Conservation (phyloP, 139 green algal genomes). For the Chlamydomonas applanata region DNA sequence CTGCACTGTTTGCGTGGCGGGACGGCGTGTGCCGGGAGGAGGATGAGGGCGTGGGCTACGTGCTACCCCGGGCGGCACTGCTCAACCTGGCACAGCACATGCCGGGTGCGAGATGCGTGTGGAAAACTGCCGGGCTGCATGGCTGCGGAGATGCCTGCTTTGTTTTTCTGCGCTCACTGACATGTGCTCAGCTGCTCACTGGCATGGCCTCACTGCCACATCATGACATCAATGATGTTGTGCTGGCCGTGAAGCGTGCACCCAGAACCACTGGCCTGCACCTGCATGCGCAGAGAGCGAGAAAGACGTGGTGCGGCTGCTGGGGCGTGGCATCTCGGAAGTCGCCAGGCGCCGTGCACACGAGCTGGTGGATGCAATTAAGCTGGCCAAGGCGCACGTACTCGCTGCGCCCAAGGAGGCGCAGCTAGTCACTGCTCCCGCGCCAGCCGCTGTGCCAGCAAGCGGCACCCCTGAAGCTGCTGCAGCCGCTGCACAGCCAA, state of each 20-base stretch:
- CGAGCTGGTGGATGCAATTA: conserved; percentile 8
- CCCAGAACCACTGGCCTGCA: neutral
- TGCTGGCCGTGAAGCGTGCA: too few species aligned
- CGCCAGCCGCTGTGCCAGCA: neutral
- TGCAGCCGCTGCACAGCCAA: neutral
- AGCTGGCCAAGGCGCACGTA: neutral
- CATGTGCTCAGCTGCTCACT: neutral
- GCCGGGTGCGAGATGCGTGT: conserved; percentile 47
- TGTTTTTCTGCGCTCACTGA: neutral
- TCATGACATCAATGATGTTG: too few species aligned
- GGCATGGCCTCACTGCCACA: neutral
- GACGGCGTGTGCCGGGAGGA: conserved; percentile 60
- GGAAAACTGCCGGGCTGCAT: too few species aligned
- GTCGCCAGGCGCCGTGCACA: conserved; percentile 7
- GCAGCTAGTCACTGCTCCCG: too few species aligned
- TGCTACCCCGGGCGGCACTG: conserved; percentile 78
- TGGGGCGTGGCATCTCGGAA: conserved; percentile 21
- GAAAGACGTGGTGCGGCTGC: conserved; percentile 16
- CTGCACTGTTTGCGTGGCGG: conserved; percentile 69
- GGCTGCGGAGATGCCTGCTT: neutral
- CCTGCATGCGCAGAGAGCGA: neutral
- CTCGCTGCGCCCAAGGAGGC: too few species aligned
- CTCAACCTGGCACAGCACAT: conserved; percentile 55
- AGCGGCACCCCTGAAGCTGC: neutral
- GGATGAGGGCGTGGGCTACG: conserved; percentile 85